A percentile compares a stretch with the other conserved stretches of the same genome.
Conservation (phyloP, 2,329 filamentous ascomycete genomes). For the Trichophyton equinum region DNA sequence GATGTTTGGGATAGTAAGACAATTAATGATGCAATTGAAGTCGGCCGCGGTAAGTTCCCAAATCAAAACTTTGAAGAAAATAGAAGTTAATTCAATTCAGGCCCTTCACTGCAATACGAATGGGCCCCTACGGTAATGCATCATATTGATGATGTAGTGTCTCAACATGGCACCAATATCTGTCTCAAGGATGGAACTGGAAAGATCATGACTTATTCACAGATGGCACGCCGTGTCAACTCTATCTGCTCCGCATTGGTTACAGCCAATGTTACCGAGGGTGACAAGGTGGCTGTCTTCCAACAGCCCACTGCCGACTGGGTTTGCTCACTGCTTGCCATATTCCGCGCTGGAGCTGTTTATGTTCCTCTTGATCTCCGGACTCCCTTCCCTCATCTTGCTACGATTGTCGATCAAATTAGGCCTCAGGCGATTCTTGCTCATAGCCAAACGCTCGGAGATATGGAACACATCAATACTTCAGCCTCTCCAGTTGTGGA, state of each 20-base stretch:
- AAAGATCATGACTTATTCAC: conserved; percentile 25
- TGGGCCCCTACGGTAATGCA: conserved; percentile 21
- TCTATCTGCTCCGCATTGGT: conserved; percentile 24
- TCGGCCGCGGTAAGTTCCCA: not conserved
- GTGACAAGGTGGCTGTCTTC: conserved; percentile 29
- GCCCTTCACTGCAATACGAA: not conserved
- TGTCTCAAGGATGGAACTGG: conserved; percentile 22
- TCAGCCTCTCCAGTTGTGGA: conserved; percentile 15
- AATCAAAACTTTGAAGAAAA: not conserved
- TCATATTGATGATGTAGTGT: conserved; percentile 26
- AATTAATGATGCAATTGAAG: not conserved
- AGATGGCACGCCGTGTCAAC: conserved; percentile 24
- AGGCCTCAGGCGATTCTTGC: conserved; percentile 21
- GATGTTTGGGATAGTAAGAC: not conserved
- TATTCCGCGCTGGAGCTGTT: conserved; percentile 26
- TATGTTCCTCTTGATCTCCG: conserved; percentile 31
- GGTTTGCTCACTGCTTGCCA: conserved; percentile 23
- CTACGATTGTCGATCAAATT: conserved; percentile 20
- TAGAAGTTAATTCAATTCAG: not conserved
- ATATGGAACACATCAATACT: conserved; percentile 1
- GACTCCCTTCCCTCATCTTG: conserved; percentile 21
- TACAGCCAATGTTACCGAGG: conserved; percentile 10
- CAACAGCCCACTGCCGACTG: conserved; percentile 27
- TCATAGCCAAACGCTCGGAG: conserved; percentile 13
- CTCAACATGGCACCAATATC: conserved; percentile 10